Evolutionary conservation across 2,329 filamentous ascomycete genomes (phyloP).

Genomic region (Trichoderma gracile): DNA sequence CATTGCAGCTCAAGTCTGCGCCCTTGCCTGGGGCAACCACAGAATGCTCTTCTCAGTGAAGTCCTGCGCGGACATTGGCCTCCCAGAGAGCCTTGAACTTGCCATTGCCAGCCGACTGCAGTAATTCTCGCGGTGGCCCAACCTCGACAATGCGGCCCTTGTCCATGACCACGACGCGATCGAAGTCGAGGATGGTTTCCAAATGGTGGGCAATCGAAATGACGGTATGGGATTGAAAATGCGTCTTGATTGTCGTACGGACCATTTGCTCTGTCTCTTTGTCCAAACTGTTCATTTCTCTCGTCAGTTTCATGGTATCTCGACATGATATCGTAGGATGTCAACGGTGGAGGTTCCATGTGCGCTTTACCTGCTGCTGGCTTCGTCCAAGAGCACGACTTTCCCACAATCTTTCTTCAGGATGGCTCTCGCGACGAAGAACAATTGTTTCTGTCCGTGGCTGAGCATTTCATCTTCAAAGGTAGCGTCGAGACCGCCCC

Average conservation of each 20-base stretch:
- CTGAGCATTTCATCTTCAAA: conserved; percentile 42
- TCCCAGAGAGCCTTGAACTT: conserved; percentile 34
- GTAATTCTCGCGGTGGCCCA: conserved; percentile 32
- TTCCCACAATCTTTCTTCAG: conserved; percentile 41
- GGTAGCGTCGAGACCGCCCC: conserved; percentile 42
- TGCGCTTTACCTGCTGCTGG: conserved; percentile 34
- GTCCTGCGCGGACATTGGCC: conserved; percentile 32
- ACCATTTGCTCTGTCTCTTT: conserved; percentile 38
- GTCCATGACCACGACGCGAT: conserved; percentile 35
- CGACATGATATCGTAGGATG: not conserved
- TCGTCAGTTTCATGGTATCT: conserved; percentile 19
- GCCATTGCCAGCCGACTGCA: conserved; percentile 22
- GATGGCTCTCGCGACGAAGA: conserved; percentile 51
- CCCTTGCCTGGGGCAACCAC: not conserved
- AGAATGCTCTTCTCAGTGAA: not conserved
- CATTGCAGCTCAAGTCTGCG: no score
- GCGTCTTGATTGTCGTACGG: conserved; percentile 37
- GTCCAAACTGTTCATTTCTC: conserved; percentile 35
- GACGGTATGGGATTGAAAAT: conserved; percentile 52
- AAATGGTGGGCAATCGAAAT: conserved; percentile 46
- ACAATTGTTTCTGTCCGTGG: conserved; percentile 53
- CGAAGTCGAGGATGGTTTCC: conserved; percentile 45
- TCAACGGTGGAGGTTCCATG: not conserved
- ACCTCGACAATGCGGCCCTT: conserved; percentile 33
- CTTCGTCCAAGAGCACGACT: conserved; percentile 51